Evolutionary conservation across 495 filamentous ascomycete species (phyloP).

Genomic region (Penicillium antarcticum): DNA sequence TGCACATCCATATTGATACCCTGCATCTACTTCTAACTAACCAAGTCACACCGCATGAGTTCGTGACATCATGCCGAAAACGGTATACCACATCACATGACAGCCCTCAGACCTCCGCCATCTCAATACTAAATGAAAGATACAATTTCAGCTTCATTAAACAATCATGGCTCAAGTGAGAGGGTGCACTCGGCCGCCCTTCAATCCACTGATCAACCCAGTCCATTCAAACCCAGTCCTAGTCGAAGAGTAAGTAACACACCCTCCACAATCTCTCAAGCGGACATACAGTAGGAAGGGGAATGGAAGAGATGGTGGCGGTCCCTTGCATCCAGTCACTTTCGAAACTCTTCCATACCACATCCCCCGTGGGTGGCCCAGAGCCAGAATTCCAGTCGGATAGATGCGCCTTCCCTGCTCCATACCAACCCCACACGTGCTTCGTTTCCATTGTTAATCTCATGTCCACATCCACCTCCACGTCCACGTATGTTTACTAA

Average conservation of each 20-base stretch:
- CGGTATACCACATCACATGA: conserved; percentile 11
- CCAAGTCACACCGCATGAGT: too few relatives aligned
- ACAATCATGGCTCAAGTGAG: conserved; percentile 12
- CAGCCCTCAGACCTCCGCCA: background rate
- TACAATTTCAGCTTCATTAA: background rate
- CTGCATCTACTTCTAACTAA: too few relatives aligned
- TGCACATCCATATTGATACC: background rate
- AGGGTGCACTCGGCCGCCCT: conserved; percentile 16
- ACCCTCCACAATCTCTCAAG: background rate
- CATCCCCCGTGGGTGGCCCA: too few relatives aligned
- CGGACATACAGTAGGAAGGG: background rate
- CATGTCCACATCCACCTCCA: too few relatives aligned
- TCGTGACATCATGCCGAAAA: conserved; percentile 20
- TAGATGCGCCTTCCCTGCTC: too few relatives aligned
- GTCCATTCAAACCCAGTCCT: conserved; percentile 32
- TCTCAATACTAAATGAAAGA: too few relatives aligned
- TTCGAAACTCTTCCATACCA: too few relatives aligned
- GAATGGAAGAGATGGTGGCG: background rate
- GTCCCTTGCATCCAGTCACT: too few relatives aligned
- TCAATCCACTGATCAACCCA: conserved; percentile 40
- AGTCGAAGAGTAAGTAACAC: conserved; percentile 38
- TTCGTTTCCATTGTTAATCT: too few relatives aligned
- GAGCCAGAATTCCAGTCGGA: too few relatives aligned
- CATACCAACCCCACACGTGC: too few relatives aligned
- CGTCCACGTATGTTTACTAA: too few relatives aligned